Base-by-base conservation (phyloP, 2,329 filamentous ascomycete genomes). In the Fusarium continuum region DNA sequence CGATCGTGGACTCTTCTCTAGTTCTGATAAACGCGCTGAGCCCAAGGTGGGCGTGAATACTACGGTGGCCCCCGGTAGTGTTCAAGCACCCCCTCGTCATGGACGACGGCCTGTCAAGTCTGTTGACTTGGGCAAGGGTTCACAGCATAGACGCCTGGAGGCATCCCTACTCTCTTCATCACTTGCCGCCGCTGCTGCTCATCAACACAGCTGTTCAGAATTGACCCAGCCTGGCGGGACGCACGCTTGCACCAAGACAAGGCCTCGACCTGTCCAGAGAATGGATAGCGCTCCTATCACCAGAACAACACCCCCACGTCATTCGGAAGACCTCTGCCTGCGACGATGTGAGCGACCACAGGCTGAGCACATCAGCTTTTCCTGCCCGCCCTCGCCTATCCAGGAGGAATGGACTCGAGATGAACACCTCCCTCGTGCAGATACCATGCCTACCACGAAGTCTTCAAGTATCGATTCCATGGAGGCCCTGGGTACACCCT, bases 41-140 rank as follows among this genome's bases (percentile, higher is more conserved):
- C 81, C 91, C 2, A 87, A 85, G 62, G 81, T 92, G 3, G 85
- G 85, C 5, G 69, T 92, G 22, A 90, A 83, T 72, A 85, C 82
- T 5, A 82, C 87, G 2, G 78, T 83, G 19, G 89, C 84, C 2
- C 82, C 88, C 4, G 90, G 90, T 54, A 87, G 72, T 73, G 81
- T 81, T 65, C 87, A 80, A 69, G 61, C 66, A 40, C 84, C 72
- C 7, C 57, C 54, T 64, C 82, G 67, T 56, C 80, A 72, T 65
- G 81, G 74, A 8, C 80, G 75, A 8, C 80, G 81, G 10, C 78
- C 83, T 14, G 77, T 82, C 41, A 75, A 78, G 26, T 83, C 83
- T 0, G 72, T 78, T 6, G 80, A 82, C 28, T 57, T 78, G 4
- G 73, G 72, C 25, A 73, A 70, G 39, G 63, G 69, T 11, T 68